Evolutionary conservation across 1,284 basidiomycete species (phyloP).

Genomic region (Lentinula novae-zelandiae): DNA sequence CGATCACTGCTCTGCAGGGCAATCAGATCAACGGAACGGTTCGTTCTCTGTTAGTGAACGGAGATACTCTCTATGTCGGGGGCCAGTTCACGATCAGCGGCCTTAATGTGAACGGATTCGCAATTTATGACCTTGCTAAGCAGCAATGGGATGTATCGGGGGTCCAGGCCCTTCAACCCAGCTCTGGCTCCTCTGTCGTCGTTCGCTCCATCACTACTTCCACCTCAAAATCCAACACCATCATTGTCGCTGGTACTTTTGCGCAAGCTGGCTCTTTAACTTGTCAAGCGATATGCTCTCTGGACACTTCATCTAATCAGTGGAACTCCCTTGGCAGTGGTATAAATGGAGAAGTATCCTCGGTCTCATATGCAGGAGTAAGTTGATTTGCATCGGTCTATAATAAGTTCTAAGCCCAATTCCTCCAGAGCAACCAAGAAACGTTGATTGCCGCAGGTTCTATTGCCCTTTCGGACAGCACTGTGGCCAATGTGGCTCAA

Average conservation of each 20-base stretch:
- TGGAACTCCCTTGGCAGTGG: constrained; percentile 86
- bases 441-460: constrained; percentile 72
- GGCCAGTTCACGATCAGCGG: constrained; percentile 70
- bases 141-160: constrained; percentile 57
- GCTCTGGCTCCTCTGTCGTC: constrained; percentile 52
- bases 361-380: constrained; percentile 81
- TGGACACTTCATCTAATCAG: constrained; percentile 63
- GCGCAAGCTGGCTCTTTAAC: constrained; percentile 69
- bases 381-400: constrained; percentile 27
- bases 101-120: constrained; percentile 59
- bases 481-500: constrained; percentile 63
- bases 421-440: constrained; percentile 54
- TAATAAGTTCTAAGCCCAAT: not conserved
- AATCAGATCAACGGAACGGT: constrained; percentile 70
- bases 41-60: constrained; percentile 64
- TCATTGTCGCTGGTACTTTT: constrained; percentile 89
- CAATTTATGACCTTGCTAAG: constrained; percentile 69
- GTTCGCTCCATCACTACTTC: constrained; percentile 77
- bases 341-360: constrained; percentile 77
- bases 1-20: constrained; percentile 57
- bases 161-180: constrained; percentile 56
- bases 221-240: constrained; percentile 52
- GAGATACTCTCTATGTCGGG: constrained; percentile 71
- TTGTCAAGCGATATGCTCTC: constrained; percentile 81
- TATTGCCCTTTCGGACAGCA: constrained; percentile 59